Conservation (phyloP, 371 early-diverging fungal genomes). For the Mucor irregularis region DNA sequence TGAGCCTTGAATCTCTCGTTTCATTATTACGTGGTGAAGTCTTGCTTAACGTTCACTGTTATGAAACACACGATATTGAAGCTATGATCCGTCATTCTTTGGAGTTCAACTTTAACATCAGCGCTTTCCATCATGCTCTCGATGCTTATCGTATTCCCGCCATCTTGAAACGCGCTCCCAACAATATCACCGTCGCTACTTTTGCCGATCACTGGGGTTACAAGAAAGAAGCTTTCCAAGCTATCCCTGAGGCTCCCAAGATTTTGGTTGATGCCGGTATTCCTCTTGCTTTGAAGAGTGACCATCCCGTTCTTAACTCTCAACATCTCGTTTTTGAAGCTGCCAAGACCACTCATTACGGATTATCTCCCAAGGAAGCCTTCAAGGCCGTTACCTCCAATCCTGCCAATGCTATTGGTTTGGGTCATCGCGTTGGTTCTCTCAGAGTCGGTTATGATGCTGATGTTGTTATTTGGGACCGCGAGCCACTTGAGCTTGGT, state of each 20-base stretch:
- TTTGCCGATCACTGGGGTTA: slow-evolving; percentile 75
- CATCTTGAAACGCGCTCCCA: slow-evolving; percentile 60
- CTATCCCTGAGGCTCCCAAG: slow-evolving; percentile 58
- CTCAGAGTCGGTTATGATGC: slow-evolving; percentile 74
- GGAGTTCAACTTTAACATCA: slow-evolving; percentile 76
- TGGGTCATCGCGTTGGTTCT: slow-evolving; percentile 69
- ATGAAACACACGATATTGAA: slow-evolving; percentile 70
- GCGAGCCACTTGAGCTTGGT: slow-evolving; percentile 67
- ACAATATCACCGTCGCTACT: slow-evolving; percentile 68
- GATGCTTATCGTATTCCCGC: slow-evolving; percentile 76
- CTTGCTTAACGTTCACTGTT: slow-evolving; percentile 74
- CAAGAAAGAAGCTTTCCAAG: slow-evolving; percentile 76
- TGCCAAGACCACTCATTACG: slow-evolving; percentile 71
- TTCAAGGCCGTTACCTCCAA: slow-evolving; percentile 69
- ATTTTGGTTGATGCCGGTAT: slow-evolving; percentile 67
- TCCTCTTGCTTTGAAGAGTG: slow-evolving; percentile 71
- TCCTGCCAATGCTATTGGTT: slow-evolving; percentile 76
- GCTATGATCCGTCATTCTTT: slow-evolving; percentile 73
- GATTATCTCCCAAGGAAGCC: slow-evolving; percentile 58
- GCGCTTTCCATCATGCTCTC: slow-evolving; percentile 82
- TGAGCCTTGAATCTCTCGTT: slow-evolving; percentile 61
- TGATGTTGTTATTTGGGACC: slow-evolving; percentile 71
- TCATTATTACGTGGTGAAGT: slow-evolving; percentile 75
- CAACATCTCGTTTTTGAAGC: slow-evolving; percentile 77
- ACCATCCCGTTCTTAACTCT: slow-evolving; percentile 78